These are phyloP conservation scores for Chrysosporium queenslandicum DNA, from an alignment of 2,329 filamentous ascomycete species.

Conservation along the genomic window DNA sequence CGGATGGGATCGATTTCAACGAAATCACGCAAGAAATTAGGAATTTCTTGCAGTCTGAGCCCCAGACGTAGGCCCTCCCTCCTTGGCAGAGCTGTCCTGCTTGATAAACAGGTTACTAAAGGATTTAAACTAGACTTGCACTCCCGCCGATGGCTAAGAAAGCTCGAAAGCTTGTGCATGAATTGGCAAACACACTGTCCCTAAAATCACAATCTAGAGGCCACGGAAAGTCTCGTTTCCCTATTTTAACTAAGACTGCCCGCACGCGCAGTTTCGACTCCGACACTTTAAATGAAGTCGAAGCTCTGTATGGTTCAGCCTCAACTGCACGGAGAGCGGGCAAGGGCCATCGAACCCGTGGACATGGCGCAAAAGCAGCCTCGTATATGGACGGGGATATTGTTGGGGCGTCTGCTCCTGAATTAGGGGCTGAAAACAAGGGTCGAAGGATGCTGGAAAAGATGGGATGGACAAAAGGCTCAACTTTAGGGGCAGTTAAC, in stretches of 20 bases:
- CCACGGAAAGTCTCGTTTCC: conserved; percentile 60
- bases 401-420: conserved; percentile 74
- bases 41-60: conserved; percentile 55
- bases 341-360: conserved; percentile 7
- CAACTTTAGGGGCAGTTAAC: conserved; percentile 65
- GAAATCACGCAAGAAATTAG: conserved; percentile 64
- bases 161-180: conserved; percentile 68
- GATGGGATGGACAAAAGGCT: conserved; percentile 92
- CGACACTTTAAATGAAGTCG: conserved; percentile 41
- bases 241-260: conserved; percentile 64
- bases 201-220: conserved; percentile 79
- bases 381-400: conserved; percentile 74
- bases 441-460: conserved; percentile 85
- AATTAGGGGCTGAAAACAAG: conserved; percentile 71
- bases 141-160: conserved; percentile 77
- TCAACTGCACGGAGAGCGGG: conserved; percentile 10
- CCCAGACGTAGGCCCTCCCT: conserved; percentile 49
- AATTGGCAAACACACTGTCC: conserved; percentile 62
- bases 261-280: conserved; percentile 55
- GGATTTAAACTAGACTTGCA: conserved; percentile 45
- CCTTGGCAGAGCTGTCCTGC: too few species aligned
- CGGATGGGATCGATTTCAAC: conserved; percentile 57
- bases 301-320: conserved; percentile 30
- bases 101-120: background rate
- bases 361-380: conserved; percentile 36